A percentile compares a stretch with the other conserved stretches of the same genome.
Conservation (phyloP, 345 rosid genomes). For the Eucalyptus curtisii region DNA sequence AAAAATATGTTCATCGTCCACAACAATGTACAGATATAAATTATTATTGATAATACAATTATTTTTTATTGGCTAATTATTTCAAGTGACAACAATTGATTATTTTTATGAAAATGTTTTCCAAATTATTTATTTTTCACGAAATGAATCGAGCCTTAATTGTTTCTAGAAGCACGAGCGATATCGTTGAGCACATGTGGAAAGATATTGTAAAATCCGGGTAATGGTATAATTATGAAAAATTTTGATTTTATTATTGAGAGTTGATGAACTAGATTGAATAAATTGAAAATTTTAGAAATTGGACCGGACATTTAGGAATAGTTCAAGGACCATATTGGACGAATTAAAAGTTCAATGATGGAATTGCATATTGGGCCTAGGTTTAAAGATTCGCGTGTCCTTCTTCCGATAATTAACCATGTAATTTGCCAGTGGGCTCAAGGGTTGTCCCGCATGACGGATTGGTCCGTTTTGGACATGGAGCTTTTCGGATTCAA, state of each 20-base stretch:
- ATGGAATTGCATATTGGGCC: background rate
- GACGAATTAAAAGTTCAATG: background rate
- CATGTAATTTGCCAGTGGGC: background rate
- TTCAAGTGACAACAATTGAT: background rate
- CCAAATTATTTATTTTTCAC: rapidly evolving
- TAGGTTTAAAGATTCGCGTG: background rate
- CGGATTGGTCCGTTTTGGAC: background rate
- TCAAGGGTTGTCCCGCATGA: background rate
- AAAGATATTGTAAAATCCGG: background rate
- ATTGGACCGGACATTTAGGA: background rate
- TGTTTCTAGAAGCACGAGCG: background rate
- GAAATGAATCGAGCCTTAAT: rapidly evolving
- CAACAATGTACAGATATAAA: too few species aligned
- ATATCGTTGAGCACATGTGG: background rate
- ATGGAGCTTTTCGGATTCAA: background rate
- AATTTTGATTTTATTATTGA: background rate
- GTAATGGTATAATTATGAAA: too few species aligned
- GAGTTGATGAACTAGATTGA: background rate
- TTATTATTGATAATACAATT: background rate
- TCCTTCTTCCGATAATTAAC: background rate
- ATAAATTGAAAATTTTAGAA: background rate
- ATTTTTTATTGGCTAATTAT: too few species aligned
- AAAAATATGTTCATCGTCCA: too few species aligned
- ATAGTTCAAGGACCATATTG: too few species aligned
- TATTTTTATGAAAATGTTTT: too few species aligned